Evolutionary conservation across 2,329 filamentous ascomycete genomes (phyloP).

Genomic region (Piedraia hortae): DNA sequence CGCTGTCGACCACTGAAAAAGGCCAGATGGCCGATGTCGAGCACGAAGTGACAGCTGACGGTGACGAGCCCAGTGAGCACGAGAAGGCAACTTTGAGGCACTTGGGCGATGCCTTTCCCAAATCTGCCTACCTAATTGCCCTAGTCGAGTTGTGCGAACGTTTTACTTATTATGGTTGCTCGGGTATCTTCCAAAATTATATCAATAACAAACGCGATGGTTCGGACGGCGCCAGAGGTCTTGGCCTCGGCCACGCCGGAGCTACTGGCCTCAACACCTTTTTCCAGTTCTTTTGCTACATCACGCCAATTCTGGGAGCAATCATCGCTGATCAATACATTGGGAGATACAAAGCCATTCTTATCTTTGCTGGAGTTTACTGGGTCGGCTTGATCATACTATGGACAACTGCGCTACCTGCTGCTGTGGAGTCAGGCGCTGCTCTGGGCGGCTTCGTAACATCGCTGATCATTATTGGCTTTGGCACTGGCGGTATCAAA

Average conservation of each 20-base stretch:
- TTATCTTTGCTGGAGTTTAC: conserved; percentile 5
- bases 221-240: conserved; percentile 25
- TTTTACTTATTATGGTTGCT: conserved; percentile 29
- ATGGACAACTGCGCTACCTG: conserved; percentile 4
- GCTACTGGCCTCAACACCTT: conserved; percentile 26
- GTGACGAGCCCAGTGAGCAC: conserved; percentile 23
- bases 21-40: too few relatives aligned
- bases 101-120: conserved; percentile 24
- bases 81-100: conserved; percentile 20
- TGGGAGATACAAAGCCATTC: conserved; percentile 5
- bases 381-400: conserved; percentile 5
- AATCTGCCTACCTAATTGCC: conserved; percentile 28
- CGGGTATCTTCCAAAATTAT: conserved; percentile 31
- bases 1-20: too few relatives aligned
- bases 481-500: conserved; percentile 56
- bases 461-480: conserved; percentile 21
- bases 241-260: conserved; percentile 27
- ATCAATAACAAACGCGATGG: conserved; percentile 20
- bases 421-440: conserved; percentile 3
- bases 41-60: too few relatives aligned
- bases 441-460: conserved; percentile 22
- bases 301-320: conserved; percentile 16
- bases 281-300: conserved; percentile 30
- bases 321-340: conserved; percentile 5
- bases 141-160: conserved; percentile 32